Evolutionary conservation across 2,329 filamentous ascomycete species (phyloP), one percentile per base, ranked within the genome.

Genomic region (Seiridium cupressi): DNA sequence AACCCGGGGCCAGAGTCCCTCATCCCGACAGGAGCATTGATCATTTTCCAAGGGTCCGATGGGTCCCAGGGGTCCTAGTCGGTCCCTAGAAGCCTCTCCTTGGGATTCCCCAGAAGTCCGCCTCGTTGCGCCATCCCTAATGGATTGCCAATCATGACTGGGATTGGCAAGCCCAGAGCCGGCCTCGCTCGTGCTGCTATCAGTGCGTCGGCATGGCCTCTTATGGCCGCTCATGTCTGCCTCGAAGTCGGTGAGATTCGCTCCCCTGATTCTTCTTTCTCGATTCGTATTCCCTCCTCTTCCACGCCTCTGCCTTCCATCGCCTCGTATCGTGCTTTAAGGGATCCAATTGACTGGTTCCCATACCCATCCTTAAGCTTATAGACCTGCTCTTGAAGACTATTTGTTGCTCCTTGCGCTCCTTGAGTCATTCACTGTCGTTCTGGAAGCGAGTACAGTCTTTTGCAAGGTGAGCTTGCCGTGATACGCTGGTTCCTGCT

Each of bases 241-340:
- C 42, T 35, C n/a, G n/a, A 55, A 46, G 59, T 60, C 59, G 59
- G 54, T 54, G 47, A 60, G 47, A 18, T 40, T 32, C 13, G 11
- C n/a, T 58, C 46, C 44, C 46, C 42, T 46, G 34, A 36, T n/a
- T 31, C 11, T 46, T 46, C n/a, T 44, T 57, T 26, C 44, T 26
- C 18, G 18, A 9, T 57, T 32, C 36, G 32, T 42, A 55, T 55
- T 6, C 36, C 51, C 26, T 55, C 51, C 59, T 61, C 49, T 44
- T 51, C 3, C 46, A 18, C 18, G 32, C 47, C 49, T 49, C 53
- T 46, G 4, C 35, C 53, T 55, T 18, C 38, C 36, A 18, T 55
- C 38, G 18, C 10, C 9, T 13, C 18, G 18, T 10, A 11, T 42
- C 36, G 9, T 26, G 8, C 54, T 36, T 11, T 35, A 10, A 34